Percentiles rank a stretch among this genome's conserved stretches.
Conservation (phyloP, 345 rosid genomes). For the Ceriops tagal region DNA sequence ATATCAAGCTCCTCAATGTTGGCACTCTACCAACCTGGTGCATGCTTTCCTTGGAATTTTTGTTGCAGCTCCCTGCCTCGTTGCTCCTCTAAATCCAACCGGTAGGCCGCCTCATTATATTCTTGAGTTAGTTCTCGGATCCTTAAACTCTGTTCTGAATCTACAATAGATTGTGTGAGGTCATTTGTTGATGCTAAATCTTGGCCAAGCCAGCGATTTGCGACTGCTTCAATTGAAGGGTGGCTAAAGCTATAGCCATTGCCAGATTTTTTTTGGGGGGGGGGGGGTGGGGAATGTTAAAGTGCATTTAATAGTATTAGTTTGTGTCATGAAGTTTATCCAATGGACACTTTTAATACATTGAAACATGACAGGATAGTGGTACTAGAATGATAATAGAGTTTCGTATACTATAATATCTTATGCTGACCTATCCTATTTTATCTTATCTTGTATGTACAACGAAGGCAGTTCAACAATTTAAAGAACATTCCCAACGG, state of each 20-base stretch:
- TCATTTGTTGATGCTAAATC: background rate
- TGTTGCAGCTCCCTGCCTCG: background rate
- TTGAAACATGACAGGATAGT: too few relatives aligned
- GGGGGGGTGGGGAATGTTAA: too few relatives aligned
- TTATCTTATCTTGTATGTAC: too few relatives aligned
- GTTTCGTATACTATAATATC: too few relatives aligned
- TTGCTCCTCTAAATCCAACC: background rate
- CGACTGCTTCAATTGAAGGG: constrained; percentile 28
- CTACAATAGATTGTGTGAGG: background rate
- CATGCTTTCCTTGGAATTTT: background rate
- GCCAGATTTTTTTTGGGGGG: constrained; percentile 6
- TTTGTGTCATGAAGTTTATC: too few relatives aligned
- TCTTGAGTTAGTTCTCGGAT: background rate
- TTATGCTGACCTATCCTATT: too few relatives aligned
- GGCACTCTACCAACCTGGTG: background rate
- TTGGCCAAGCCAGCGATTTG: constrained; percentile 2
- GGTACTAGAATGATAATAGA: too few relatives aligned
- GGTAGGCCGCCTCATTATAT: background rate
- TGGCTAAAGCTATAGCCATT: constrained; percentile 33
- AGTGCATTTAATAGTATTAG: too few relatives aligned
- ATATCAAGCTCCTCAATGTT: background rate
- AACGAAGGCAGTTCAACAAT: too few relatives aligned
- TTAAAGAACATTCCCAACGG: too few relatives aligned
- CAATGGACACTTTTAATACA: too few relatives aligned
- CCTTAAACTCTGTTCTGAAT: background rate